A percentile compares a stretch with the other conserved stretches of the same genome.
phyloP scores from a whole-genome alignment of 1,284 basidiomycete genomes.

The Marasmius fiardii region DNA sequence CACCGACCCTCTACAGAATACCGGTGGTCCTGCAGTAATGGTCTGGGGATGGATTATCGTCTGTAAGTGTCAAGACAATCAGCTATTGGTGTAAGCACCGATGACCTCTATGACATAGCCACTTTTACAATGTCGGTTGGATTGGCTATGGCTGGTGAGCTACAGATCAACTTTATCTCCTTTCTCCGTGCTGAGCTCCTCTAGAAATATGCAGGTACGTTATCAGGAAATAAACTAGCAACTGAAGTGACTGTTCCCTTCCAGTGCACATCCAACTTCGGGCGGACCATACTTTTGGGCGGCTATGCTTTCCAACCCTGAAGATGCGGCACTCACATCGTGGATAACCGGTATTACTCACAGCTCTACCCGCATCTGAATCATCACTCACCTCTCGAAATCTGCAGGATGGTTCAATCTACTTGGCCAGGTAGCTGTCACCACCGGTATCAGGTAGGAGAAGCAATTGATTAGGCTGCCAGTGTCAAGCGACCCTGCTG shows the following conservation, averaged over 20 bases:
- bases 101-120: conserved; percentile 29
- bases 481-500: too few species aligned
- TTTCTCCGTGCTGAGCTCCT: background rate
- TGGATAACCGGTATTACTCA: conserved; percentile 54
- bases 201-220: conserved; percentile 63
- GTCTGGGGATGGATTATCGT: conserved; percentile 74
- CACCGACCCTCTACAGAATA: conserved; percentile 35
- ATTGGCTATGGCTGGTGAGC: conserved; percentile 63
- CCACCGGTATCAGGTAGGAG: conserved; percentile 63
- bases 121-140: conserved; percentile 66
- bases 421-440: conserved; percentile 73
- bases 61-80: conserved; percentile 29
- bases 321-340: conserved; percentile 58
- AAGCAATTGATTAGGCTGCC: too few species aligned
- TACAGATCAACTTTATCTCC: background rate
- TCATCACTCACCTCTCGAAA: background rate
- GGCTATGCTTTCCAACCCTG: conserved; percentile 59
- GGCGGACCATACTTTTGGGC: conserved; percentile 79
- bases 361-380: background rate
- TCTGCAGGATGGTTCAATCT: conserved; percentile 66
- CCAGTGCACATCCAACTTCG: conserved; percentile 65
- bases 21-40: conserved; percentile 73
- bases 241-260: background rate
- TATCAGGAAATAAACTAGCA: too few species aligned
- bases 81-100: background rate